A percentile compares a stretch with the other conserved stretches of the same genome.
Conservation (phyloP, 1,284 basidiomycete species). For the Austroboletus novae-zelandiae region DNA sequence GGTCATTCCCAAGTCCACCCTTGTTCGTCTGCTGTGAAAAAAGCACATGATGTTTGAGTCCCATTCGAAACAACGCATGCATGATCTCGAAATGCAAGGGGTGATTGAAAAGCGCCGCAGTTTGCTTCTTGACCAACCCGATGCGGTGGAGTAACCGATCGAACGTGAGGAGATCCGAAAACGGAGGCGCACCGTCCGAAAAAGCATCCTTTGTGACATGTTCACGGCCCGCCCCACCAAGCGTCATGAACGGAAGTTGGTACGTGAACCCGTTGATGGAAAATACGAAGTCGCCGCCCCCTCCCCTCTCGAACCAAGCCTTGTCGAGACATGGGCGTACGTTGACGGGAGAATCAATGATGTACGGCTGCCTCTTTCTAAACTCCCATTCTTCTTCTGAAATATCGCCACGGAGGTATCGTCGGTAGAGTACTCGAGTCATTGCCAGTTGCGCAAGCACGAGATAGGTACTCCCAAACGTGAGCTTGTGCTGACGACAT, state of each 20-base stretch:
- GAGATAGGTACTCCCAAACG: slow-evolving; percentile 51
- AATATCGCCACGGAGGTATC: slow-evolving; percentile 47
- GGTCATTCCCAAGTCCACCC: background rate
- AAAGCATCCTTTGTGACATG: background rate
- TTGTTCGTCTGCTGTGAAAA: background rate
- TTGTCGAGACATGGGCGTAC: slow-evolving; percentile 50
- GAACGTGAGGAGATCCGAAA: slow-evolving; percentile 41
- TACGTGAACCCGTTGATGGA: background rate
- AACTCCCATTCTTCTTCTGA: slow-evolving; percentile 51
- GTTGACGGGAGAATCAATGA: slow-evolving; percentile 42
- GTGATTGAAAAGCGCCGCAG: slow-evolving; percentile 35
- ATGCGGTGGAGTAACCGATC: slow-evolving; percentile 48
- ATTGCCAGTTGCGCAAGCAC: slow-evolving; percentile 54
- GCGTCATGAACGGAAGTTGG: background rate
- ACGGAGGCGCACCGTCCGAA: slow-evolving; percentile 31
- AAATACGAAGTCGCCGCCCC: slow-evolving; percentile 18
- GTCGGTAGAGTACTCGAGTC: slow-evolving; percentile 49
- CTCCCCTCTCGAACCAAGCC: slow-evolving; percentile 48
- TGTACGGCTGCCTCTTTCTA: slow-evolving; percentile 47
- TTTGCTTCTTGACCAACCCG: slow-evolving; percentile 38
- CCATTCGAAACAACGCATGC: background rate
- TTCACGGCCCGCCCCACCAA: background rate
- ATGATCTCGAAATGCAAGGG: slow-evolving; percentile 39
- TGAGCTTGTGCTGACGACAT: slow-evolving; percentile 44
- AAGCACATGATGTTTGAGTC: background rate